phyloP scores from a whole-genome alignment of 2,329 filamentous ascomycete species.

The Didymella pomorum region DNA sequence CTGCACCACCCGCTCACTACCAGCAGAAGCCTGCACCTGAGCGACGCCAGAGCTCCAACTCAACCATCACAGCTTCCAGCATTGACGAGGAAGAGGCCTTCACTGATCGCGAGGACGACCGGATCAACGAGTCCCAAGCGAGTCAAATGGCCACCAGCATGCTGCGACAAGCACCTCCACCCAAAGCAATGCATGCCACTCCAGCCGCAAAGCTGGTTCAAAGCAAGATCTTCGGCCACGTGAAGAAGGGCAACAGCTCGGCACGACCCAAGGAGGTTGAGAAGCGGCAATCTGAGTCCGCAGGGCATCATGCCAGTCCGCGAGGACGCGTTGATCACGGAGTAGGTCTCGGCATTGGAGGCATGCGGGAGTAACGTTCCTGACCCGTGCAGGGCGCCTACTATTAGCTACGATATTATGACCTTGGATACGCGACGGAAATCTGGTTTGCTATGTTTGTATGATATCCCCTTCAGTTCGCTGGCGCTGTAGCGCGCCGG shows the following conservation, averaged over 20 bases:
- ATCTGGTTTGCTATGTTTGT: slow-evolving; percentile 18
- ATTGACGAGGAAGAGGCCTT: slow-evolving; percentile 54
- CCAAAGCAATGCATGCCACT: slow-evolving; percentile 45
- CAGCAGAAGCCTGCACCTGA: slow-evolving; percentile 38
- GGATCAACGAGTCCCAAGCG: slow-evolving; percentile 76
- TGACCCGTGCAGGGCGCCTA: slow-evolving; percentile 26
- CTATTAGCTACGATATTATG: slow-evolving; percentile 30
- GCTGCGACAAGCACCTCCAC: slow-evolving; percentile 66
- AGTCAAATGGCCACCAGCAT: slow-evolving; percentile 79
- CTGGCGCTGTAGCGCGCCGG: slow-evolving; percentile 7
- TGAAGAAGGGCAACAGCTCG: slow-evolving; percentile 62
- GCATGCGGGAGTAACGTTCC: slow-evolving; percentile 41
- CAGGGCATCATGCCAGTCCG: slow-evolving; percentile 40
- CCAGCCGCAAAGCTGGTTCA: slow-evolving; percentile 56
- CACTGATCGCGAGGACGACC: slow-evolving; percentile 72
- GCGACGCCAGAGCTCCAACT: slow-evolving; percentile 75
- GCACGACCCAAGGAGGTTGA: slow-evolving; percentile 42
- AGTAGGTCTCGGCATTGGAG: slow-evolving; percentile 66
- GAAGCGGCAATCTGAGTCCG: slow-evolving; percentile 41
- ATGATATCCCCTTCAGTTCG: slow-evolving; percentile 30
- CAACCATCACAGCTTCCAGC: slow-evolving; percentile 54
- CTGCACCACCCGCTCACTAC: slow-evolving; percentile 53
- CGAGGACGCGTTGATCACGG: slow-evolving; percentile 58
- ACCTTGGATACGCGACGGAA: slow-evolving; percentile 2
- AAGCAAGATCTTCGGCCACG: slow-evolving; percentile 68